Percentiles rank a stretch among this genome's conserved stretches.
phyloP scores from a whole-genome alignment of 345 rosid genomes.

The Dipteronia dyeriana region DNA sequence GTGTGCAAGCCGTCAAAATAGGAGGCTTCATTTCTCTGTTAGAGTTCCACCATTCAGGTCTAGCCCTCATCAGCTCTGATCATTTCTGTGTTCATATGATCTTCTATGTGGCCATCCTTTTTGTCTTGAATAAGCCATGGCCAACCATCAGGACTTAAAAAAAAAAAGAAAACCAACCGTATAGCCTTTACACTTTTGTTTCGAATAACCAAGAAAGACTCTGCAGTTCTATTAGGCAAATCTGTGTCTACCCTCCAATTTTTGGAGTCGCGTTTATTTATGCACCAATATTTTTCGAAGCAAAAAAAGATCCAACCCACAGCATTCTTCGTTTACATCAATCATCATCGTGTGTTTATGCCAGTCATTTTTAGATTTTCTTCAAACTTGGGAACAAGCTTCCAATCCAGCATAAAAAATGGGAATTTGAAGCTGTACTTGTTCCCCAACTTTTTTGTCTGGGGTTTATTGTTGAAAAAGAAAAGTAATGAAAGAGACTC shows the following conservation, averaged over 20 bases:
- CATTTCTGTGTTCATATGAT: slow-evolving; percentile 31
- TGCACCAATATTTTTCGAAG: slow-evolving; percentile 29
- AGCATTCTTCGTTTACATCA: slow-evolving; percentile 29
- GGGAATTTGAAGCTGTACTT: slow-evolving; percentile 31
- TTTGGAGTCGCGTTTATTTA: slow-evolving; percentile 39
- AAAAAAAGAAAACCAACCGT: slow-evolving; percentile 19
- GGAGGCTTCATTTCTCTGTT: slow-evolving; percentile 43
- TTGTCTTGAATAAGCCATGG: slow-evolving; percentile 42
- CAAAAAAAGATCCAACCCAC: slow-evolving; percentile 21
- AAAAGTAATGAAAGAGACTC: slow-evolving; percentile 31
- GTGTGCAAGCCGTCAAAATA: slow-evolving; percentile 32
- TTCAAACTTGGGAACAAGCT: slow-evolving; percentile 36
- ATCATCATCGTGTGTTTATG: slow-evolving; percentile 24
- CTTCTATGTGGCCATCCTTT: slow-evolving; percentile 38
- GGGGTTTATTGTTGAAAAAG: slow-evolving; percentile 40
- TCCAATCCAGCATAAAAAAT: slow-evolving; percentile 26
- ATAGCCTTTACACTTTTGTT: slow-evolving; percentile 37
- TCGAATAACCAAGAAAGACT: slow-evolving; percentile 40
- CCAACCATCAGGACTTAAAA: slow-evolving; percentile 32
- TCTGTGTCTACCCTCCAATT: slow-evolving; percentile 18
- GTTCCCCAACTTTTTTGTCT: slow-evolving; percentile 37
- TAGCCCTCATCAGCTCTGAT: slow-evolving; percentile 38
- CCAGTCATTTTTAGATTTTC: slow-evolving; percentile 23
- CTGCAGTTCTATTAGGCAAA: slow-evolving; percentile 35
- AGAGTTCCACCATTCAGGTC: slow-evolving; percentile 41